These are phyloP conservation scores for Chionographis japonica DNA, from an alignment of 106 monocot species.

Conservation along the genomic window DNA sequence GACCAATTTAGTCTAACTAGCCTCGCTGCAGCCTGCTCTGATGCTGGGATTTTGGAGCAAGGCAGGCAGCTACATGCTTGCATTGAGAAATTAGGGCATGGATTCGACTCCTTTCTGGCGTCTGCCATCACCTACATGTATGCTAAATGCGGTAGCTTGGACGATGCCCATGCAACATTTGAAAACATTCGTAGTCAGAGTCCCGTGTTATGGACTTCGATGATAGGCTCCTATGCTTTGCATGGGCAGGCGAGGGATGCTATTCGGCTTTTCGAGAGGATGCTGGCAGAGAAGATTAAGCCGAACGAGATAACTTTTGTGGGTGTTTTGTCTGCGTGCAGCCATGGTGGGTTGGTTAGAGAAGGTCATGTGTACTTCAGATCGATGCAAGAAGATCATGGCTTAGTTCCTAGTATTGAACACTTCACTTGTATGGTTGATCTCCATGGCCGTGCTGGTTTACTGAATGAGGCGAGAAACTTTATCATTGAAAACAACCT, in stretches of 20 bases:
- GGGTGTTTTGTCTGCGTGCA: slow-evolving; percentile 69
- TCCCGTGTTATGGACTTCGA: slow-evolving; percentile 65
- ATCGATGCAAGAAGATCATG: slow-evolving; percentile 54
- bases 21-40: slow-evolving; percentile 55
- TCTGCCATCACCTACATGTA: slow-evolving; percentile 77
- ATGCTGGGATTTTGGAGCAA: slow-evolving; percentile 50
- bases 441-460: slow-evolving; percentile 62
- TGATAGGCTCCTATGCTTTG: slow-evolving; percentile 54
- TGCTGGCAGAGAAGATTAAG: slow-evolving; percentile 53
- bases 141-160: slow-evolving; percentile 76
- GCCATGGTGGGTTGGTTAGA: slow-evolving; percentile 50
- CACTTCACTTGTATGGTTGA: slow-evolving; percentile 83
- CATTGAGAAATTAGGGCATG: slow-evolving; percentile 55
- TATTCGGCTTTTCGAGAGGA: slow-evolving; percentile 43
- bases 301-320: slow-evolving; percentile 77
- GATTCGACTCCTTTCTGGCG: slow-evolving; percentile 35
- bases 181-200: slow-evolving; percentile 14
- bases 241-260: slow-evolving; percentile 60
- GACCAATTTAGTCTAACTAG: slow-evolving; percentile 63
- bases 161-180: slow-evolving; percentile 54
- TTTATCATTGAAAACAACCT: slow-evolving; percentile 65
- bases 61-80: slow-evolving; percentile 72
- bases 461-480: slow-evolving; percentile 44
- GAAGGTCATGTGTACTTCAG: slow-evolving; percentile 59
- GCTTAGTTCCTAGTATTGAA: slow-evolving; percentile 47